phyloP scores from a whole-genome alignment of 208 protist species.

The Leishmania tropica region DNA sequence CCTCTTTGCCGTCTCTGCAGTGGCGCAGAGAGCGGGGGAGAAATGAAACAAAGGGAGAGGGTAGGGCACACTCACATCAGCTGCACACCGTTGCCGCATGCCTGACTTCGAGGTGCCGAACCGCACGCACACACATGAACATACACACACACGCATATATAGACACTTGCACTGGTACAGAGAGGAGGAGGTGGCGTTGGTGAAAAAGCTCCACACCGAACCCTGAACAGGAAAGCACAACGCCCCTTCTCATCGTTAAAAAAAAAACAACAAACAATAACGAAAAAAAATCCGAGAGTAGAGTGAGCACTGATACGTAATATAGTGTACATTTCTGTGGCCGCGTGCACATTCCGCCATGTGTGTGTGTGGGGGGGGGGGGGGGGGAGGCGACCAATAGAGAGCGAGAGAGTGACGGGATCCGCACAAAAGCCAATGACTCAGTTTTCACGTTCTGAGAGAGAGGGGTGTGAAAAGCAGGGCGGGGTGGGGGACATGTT shows the following conservation, averaged over 20 bases:
- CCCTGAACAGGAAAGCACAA: not conserved
- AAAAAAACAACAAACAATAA: not conserved
- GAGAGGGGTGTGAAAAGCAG: not conserved
- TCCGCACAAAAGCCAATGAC: not conserved
- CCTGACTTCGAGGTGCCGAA: not conserved
- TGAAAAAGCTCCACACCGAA: not conserved
- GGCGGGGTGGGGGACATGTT: not conserved
- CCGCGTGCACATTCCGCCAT: not conserved
- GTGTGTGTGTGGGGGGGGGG: not conserved
- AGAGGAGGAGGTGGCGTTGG: not conserved
- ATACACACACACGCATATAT: not conserved
- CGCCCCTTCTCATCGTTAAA: not conserved
- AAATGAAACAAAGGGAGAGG: not conserved
- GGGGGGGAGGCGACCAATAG: not conserved
- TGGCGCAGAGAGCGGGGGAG: not conserved
- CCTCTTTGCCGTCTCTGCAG: too few relatives aligned
- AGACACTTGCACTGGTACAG: not conserved
- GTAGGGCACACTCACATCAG: too few relatives aligned
- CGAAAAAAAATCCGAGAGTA: not conserved
- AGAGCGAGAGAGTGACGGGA: not conserved
- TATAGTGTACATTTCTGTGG: not conserved
- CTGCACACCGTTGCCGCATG: too few relatives aligned
- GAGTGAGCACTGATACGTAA: not conserved
- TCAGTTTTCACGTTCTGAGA: not conserved
- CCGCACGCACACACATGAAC: not conserved